Evolutionary conservation across 1,284 basidiomycete genomes (phyloP), one percentile per base, ranked within the genome.

Genomic region (Pulchroboletus neoregius): DNA sequence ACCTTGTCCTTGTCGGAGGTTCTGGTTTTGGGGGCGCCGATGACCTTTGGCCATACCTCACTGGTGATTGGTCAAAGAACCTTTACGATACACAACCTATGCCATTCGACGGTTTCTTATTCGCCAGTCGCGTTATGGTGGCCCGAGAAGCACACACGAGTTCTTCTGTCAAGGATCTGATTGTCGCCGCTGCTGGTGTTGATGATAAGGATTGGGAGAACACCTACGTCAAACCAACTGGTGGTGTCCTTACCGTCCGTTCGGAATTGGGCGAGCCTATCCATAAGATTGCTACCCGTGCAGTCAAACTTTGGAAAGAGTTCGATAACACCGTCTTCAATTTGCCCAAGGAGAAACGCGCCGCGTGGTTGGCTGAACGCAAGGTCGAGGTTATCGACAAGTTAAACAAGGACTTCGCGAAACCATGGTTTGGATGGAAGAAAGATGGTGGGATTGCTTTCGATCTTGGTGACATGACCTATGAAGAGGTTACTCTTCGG

Each of bases 231-330:
- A 94, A 91, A 71, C 90, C 94, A 54, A 96, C 93, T 9, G 95
- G 95, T 56, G 94, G 94, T 43, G 90, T 98, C 62, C 79, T 99
- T 53, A 98, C 95, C 8, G 96, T 99, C 56, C 90, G 88, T 58
- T 98, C 94, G 4, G 96, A 99, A 76, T 82, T 99, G 39, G 95
- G 95, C 43, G 96, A 99, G 70, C 94, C 94, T 22, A 99, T 99
- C 62, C 95, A 99, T 77, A 98, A 99, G 78, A 91, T 98, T 64
- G 94, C 95, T 43, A 99, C 87, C 40, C 89, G 96, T 42, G 96
- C 81, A 46, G 91, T 98, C 66, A 96, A 92, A 73, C 77, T 99
- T 39, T 99, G 95, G 95, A 92, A 91, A 68, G 94, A 99, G 74
- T 96, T 97, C 63, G 96, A 99, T 67, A 86, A 96, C 60, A 91